Base-by-base conservation (phyloP, 805 yeast genomes). In the Wickerhamiella sorbophila region DNA sequence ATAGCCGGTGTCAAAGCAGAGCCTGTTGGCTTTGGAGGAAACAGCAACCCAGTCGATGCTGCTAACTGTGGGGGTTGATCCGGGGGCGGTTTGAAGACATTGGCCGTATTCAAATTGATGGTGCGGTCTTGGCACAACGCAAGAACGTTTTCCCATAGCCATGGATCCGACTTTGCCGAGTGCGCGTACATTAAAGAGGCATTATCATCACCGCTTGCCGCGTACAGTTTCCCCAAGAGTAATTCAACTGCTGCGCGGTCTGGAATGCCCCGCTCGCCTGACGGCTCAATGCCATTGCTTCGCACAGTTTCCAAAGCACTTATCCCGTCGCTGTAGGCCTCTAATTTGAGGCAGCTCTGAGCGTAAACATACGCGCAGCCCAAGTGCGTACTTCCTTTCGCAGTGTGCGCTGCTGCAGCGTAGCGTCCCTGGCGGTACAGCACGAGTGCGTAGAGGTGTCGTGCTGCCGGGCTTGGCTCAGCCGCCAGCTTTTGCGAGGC, bases 91-190 rank as follows among this genome's bases (percentile, higher is more conserved):
- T 46, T 2, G 29, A 55, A 64, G 15, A 62, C 45, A 36, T 55
- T 48, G 9, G 71, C 71, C 4, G 78, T 74, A 44, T 75, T 73
- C 16, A 85, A 69, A 44, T 72, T 72, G 16, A 79, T 83, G 10
- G 94, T 91, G 1, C 47, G 38, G 61, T 79, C 63, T 38, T 69
- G 67, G 52, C 85, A 75, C 38, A 91, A 63, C 34, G 78, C 77
- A 49, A 78, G 84, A 48, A 84, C 77, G 0, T 95, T 85, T 55
- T 85, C 95, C 72, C 91, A 85, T 33, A 85, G 69, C 54, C 67
- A 83, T 15, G 94, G 95, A 55, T 91, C 82, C 48, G 69, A 61
- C 45, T 75, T 74, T 43, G 85, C 66, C 1, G 88, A 83, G 48
- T 71, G 74, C 0, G 83, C 70, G 56, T 78, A 82, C 52, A 75